Conservation (phyloP, 169 alveolate species). For the Eimeria brunetti region DNA sequence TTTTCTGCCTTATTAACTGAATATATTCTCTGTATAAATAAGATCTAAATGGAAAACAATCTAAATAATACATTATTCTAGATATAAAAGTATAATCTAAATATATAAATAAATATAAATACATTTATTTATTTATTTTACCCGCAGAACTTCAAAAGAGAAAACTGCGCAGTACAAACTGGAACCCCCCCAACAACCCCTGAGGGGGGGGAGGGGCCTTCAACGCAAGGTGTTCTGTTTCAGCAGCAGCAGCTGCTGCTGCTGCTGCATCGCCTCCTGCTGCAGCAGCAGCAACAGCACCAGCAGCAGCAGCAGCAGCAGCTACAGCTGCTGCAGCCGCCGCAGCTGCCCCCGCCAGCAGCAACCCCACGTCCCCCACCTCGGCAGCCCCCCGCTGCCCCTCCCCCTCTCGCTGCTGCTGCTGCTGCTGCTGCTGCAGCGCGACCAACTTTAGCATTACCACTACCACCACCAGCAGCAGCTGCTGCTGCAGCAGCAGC, state of each 20-base stretch:
- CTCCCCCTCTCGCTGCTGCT: constrained; percentile 5
- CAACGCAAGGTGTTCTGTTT: too few relatives aligned
- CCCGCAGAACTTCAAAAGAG: too few relatives aligned
- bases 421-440: neutral
- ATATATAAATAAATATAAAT: too few relatives aligned
- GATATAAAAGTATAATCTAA: too few relatives aligned
- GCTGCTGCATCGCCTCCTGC: neutral
- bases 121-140: too few relatives aligned
- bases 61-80: too few relatives aligned
- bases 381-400: neutral
- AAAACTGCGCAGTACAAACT: too few relatives aligned
- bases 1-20: neutral
- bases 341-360: neutral
- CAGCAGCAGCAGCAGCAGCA: constrained; percentile 17
- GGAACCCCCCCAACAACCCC: too few relatives aligned
- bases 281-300: neutral
- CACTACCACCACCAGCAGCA: neutral
- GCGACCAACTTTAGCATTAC: constrained; percentile 16
- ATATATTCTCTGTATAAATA: neutral
- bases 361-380: neutral
- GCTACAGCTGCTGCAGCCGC: neutral
- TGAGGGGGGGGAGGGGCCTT: too few relatives aligned
- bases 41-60: too few relatives aligned
- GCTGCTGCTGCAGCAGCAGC: constrained; percentile 9
- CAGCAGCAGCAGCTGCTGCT: neutral